Percentiles rank a stretch among this genome's conserved stretches.
These are phyloP conservation scores for Botrytis fragariae DNA, from an alignment of 2,329 filamentous ascomycete species.

Conservation along the genomic window DNA sequence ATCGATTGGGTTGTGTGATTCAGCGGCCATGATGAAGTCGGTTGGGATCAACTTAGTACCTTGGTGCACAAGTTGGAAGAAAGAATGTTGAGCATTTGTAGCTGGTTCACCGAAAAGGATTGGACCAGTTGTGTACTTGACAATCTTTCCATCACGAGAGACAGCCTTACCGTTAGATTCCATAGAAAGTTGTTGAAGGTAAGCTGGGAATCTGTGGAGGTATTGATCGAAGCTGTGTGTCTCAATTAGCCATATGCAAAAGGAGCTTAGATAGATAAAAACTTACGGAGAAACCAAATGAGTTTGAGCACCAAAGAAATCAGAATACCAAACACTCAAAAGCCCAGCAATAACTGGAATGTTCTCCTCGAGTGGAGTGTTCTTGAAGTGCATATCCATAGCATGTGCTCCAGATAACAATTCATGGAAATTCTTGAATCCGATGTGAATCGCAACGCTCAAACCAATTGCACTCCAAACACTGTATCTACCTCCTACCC, in stretches of 20 bases:
- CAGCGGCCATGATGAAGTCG: conserved; percentile 94
- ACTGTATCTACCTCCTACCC: conserved; percentile 97
- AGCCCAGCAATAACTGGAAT: conserved; percentile 91
- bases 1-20: conserved; percentile 95
- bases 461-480: conserved; percentile 98
- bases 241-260: conserved; percentile 17
- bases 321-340: conserved; percentile 96
- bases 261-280: not conserved
- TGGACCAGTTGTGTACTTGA: conserved; percentile 95
- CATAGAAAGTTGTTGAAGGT: conserved; percentile 99
- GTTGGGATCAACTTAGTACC: conserved; percentile 98
- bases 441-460: conserved; percentile 91
- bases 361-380: conserved; percentile 88
- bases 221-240: conserved; percentile 91
- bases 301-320: conserved; percentile 98
- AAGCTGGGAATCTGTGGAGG: conserved; percentile 97
- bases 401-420: conserved; percentile 92
- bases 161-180: conserved; percentile 99
- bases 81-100: conserved; percentile 99
- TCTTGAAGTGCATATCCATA: conserved; percentile 98
- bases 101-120: conserved; percentile 97
- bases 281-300: conserved; percentile 92
- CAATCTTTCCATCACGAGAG: conserved; percentile 80
- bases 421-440: conserved; percentile 95
- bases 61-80: conserved; percentile 99